Percentiles rank a stretch among this genome's conserved stretches.
phyloP scores from a whole-genome alignment of 805 yeast species.

The Saccharomycopsis vini region DNA sequence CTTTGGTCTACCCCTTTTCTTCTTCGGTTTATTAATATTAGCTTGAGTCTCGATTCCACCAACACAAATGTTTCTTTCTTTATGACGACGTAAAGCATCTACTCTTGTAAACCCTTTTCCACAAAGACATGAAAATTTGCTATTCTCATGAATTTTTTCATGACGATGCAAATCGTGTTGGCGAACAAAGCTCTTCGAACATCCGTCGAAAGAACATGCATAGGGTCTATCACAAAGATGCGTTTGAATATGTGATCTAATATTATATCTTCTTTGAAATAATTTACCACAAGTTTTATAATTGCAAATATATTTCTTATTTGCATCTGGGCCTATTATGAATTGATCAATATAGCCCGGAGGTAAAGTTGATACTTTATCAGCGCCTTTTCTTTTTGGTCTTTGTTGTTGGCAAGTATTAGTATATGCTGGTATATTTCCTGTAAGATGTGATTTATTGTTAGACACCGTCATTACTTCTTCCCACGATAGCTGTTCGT shows the following conservation, averaged over 20 bases:
- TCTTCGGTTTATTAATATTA: conserved; percentile 27
- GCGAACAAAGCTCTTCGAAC: conserved; percentile 83
- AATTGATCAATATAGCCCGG: conserved; percentile 83
- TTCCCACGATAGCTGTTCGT: conserved; percentile 22
- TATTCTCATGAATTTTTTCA: conserved; percentile 62
- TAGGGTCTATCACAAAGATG: conserved; percentile 94
- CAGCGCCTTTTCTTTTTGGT: conserved; percentile 22
- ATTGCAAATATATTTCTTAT: conserved; percentile 64
- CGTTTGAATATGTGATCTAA: conserved; percentile 92
- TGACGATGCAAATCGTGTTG: conserved; percentile 93
- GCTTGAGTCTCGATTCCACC: conserved; percentile 49
- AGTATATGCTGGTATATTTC: too few relatives aligned
- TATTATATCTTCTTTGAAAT: conserved; percentile 84
- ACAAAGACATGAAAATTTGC: conserved; percentile 74
- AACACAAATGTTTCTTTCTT: conserved; percentile 68
- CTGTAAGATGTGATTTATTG: too few relatives aligned
- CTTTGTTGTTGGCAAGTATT: background rate
- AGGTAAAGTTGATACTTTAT: conserved; percentile 55
- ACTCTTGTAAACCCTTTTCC: conserved; percentile 89
- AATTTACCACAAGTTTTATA: conserved; percentile 72
- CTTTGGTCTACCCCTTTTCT: conserved; percentile 30
- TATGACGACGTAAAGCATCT: conserved; percentile 80
- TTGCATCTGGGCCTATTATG: conserved; percentile 69
- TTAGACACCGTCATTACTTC: conserved; percentile 20
- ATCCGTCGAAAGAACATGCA: conserved; percentile 50